Evolutionary conservation across 768 basidiomycete genomes (phyloP).

Genomic region (Galerina marginata): DNA sequence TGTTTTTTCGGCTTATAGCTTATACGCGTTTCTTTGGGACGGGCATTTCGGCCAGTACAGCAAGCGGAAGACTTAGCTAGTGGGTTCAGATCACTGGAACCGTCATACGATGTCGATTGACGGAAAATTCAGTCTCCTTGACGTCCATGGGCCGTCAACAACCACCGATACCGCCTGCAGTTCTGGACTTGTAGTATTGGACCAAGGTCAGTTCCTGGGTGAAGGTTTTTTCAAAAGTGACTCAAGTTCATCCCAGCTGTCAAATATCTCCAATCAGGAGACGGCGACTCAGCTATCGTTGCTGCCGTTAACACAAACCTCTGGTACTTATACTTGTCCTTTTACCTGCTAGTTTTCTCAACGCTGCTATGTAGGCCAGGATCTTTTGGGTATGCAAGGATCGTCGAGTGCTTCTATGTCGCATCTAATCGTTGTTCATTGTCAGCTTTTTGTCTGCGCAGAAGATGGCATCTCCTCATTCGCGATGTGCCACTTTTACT

Average conservation of each 20-base stretch:
- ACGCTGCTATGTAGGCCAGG: conserved; percentile 26
- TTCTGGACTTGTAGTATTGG: conserved; percentile 32
- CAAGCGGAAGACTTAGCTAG: conserved; percentile 40
- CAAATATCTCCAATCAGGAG: conserved; percentile 28
- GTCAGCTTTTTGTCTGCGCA: conserved; percentile 36
- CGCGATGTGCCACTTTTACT: conserved; percentile 39
- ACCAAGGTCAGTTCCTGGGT: conserved; percentile 26
- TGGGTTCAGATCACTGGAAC: conserved; percentile 11
- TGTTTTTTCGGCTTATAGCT: conserved; percentile 13
- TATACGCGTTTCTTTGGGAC: conserved; percentile 34
- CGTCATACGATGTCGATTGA: not conserved
- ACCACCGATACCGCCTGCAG: conserved; percentile 34
- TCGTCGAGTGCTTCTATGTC: not conserved
- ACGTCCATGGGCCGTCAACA: conserved; percentile 35
- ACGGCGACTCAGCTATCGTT: conserved; percentile 36
- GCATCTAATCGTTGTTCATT: not conserved
- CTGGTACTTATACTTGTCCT: conserved; percentile 19
- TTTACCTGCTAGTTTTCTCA: not conserved
- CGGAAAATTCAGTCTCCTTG: conserved; percentile 25
- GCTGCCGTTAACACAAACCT: conserved; percentile 28
- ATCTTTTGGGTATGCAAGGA: conserved; percentile 24
- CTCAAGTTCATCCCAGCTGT: conserved; percentile 24
- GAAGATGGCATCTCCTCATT: conserved; percentile 36
- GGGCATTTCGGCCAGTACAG: conserved; percentile 29
- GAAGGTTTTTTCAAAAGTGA: not conserved